Conservation (phyloP, 306 rosid species). For the Cicer chorassanicum region DNA sequence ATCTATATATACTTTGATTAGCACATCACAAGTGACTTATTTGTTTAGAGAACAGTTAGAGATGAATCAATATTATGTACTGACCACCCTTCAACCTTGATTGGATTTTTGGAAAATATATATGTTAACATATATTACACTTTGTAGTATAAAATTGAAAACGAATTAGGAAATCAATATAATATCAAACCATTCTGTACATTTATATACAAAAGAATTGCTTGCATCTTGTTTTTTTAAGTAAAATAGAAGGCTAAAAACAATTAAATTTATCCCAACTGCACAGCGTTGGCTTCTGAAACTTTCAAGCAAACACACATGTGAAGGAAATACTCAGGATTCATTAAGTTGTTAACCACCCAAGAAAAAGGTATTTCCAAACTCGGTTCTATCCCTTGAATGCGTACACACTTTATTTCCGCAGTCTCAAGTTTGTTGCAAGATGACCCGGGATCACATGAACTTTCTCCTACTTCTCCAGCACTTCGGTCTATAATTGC, state of each 20-base stretch:
- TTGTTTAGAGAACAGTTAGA: no score
- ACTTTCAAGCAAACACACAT: slow-evolving; percentile 75
- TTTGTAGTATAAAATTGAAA: slow-evolving; percentile 36
- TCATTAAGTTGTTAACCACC: slow-evolving; percentile 79
- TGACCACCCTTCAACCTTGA: no score
- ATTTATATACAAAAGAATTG: slow-evolving; percentile 60
- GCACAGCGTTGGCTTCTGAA: slow-evolving; percentile 48
- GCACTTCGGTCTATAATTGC: slow-evolving; percentile 40
- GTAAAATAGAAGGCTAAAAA: slow-evolving; percentile 6
- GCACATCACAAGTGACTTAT: no score
- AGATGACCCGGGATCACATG: slow-evolving; percentile 47
- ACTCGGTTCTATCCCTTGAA: slow-evolving; percentile 96
- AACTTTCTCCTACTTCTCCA: slow-evolving; percentile 52
- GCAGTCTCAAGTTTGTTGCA: slow-evolving; percentile 44
- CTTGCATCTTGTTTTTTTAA: slow-evolving; percentile 35
- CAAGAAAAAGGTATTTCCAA: slow-evolving; percentile 87
- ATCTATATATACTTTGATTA: no score
- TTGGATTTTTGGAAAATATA: no score
- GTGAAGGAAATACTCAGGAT: slow-evolving; percentile 91
- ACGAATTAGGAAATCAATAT: slow-evolving; percentile 45
- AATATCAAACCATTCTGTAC: slow-evolving; percentile 46
- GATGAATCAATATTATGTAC: no score
- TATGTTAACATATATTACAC: slow-evolving; percentile 16
- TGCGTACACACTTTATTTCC: slow-evolving; percentile 75
- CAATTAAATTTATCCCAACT: slow-evolving; percentile 38